Base-by-base conservation (phyloP, 2,329 filamentous ascomycete species). In the Alternaria conjuncta region DNA sequence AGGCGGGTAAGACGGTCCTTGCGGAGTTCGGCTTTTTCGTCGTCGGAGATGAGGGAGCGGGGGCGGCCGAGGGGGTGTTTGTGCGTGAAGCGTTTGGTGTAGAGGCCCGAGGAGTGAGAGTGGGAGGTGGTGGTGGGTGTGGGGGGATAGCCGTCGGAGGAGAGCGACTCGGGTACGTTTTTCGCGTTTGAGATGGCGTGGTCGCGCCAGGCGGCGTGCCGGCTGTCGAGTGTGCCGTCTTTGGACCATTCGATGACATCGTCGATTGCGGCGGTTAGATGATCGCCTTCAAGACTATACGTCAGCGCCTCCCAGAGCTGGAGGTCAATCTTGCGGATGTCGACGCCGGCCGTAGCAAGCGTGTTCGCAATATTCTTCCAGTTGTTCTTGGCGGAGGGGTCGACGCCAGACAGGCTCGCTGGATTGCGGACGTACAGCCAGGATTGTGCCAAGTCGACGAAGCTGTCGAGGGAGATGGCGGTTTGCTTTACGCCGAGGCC, bases 71-170 rank as follows among this genome's bases (percentile, higher is more conserved):
- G 47, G 3, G 55, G 47, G 8, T 58, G 23, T 20, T 36, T 32
- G 20, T 59, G 60, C 0, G 60, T 21, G 15, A 59, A 62, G 47
- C 60, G 60, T 21, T 62, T 50, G 2, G 60, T 43, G 41, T 62
- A 25, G 15, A 61, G 20, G 8, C 32, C 26, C 8, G 30, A 30
- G 3, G 32, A n/a, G 32, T n/a, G 15, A 5, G 12, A 6, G 12
- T 5, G 12, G 5, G 2, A 13, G 11, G 11, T 5, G 28, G 28
- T 13, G 5, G 32, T 36, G 15, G 32, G 15, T 3, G 32, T 36
- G 13, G 32, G n/a, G 2, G 13, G 12, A 30, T 5, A 18, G 50
- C 20, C 36, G 36, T 41, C 36, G 36, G 36, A 41, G 36, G 36
- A 41, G 15, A 41, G 36, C 0, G 15, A 18, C 1, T 41, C 36